Conservation (phyloP, 768 basidiomycete species). For the Boletus rex-veris region DNA sequence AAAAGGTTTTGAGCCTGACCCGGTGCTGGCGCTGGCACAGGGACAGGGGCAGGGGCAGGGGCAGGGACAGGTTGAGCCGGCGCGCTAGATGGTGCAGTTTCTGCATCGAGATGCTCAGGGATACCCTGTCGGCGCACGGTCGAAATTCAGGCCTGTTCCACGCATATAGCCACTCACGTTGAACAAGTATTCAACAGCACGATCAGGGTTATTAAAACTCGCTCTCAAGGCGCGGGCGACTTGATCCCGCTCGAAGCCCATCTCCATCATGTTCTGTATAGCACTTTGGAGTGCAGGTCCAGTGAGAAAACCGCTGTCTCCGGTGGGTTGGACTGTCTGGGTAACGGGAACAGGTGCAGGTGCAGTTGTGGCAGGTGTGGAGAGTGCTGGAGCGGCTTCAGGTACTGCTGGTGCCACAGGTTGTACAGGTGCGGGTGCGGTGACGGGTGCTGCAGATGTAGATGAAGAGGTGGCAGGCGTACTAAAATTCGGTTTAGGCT, state of each 20-base stretch:
- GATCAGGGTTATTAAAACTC: slow-evolving; percentile 95
- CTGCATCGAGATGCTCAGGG: slow-evolving; percentile 38
- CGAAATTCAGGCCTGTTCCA: slow-evolving; percentile 4
- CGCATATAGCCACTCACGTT: slow-evolving; percentile 50
- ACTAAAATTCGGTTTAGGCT: slow-evolving; percentile 54
- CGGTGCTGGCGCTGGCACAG: slow-evolving; percentile 26
- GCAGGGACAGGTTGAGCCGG: slow-evolving; percentile 37
- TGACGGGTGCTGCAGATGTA: slow-evolving; percentile 10
- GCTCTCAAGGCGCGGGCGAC: slow-evolving; percentile 84
- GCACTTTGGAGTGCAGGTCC: slow-evolving; percentile 74
- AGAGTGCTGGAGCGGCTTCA: slow-evolving; percentile 29
- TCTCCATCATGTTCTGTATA: slow-evolving; percentile 82
- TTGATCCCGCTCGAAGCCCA: slow-evolving; percentile 90
- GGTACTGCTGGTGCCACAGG: slow-evolving; percentile 30
- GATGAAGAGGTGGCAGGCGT: slow-evolving; percentile 25
- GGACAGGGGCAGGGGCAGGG: slow-evolving; percentile 30
- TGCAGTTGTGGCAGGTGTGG: slow-evolving; percentile 32
- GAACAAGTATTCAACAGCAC: slow-evolving; percentile 98
- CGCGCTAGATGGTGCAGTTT: slow-evolving; percentile 39
- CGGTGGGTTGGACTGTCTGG: slow-evolving; percentile 30
- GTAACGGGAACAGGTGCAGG: slow-evolving; percentile 31
- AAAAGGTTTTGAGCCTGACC: slow-evolving; percentile 80
- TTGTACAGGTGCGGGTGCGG: slow-evolving; percentile 19
- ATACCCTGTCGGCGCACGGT: slow-evolving; percentile 58
- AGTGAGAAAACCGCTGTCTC: slow-evolving; percentile 62